These are phyloP conservation scores for Margaritispora aquatica DNA, from an alignment of 495 filamentous ascomycete species.

Conservation along the genomic window DNA sequence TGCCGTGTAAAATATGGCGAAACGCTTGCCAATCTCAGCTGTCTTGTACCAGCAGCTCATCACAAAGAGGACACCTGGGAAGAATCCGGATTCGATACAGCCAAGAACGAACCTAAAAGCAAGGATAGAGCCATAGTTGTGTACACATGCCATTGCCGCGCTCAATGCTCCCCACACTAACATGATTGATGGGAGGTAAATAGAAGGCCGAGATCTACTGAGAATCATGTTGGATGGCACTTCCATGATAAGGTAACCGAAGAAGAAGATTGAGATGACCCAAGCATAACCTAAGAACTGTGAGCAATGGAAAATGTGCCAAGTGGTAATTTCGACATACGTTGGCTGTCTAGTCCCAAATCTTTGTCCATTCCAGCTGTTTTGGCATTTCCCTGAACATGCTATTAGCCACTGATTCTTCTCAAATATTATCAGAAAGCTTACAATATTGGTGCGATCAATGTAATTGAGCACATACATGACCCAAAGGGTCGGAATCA, in stretches of 20 bases:
- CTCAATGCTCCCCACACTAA: conserved; percentile 28
- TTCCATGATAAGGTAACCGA: conserved; percentile 41
- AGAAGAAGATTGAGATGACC: conserved; percentile 24
- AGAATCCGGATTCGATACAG: conserved; percentile 50
- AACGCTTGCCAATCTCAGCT: conserved; percentile 43
- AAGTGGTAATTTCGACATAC: background rate
- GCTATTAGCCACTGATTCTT: background rate
- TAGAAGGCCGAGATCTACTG: conserved; percentile 31
- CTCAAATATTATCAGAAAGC: background rate
- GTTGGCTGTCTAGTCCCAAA: background rate
- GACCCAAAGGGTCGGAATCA: background rate
- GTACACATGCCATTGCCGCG: conserved; percentile 31
- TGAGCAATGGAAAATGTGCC: background rate
- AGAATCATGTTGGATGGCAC: conserved; percentile 42
- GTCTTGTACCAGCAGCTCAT: conserved; percentile 47
- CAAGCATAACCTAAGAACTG: background rate
- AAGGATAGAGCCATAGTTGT: conserved; percentile 32
- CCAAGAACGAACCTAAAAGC: conserved; percentile 50
- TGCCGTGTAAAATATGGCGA: conserved; percentile 44
- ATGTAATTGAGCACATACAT: conserved; percentile 2
- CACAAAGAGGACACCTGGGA: conserved; percentile 45
- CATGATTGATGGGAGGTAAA: conserved; percentile 41
- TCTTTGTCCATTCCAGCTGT: conserved; percentile 23
- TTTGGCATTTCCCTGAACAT: background rate
- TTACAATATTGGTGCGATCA: background rate